Evolutionary conservation across 768 basidiomycete species (phyloP).

Genomic region (Auriscalpium orientale): DNA sequence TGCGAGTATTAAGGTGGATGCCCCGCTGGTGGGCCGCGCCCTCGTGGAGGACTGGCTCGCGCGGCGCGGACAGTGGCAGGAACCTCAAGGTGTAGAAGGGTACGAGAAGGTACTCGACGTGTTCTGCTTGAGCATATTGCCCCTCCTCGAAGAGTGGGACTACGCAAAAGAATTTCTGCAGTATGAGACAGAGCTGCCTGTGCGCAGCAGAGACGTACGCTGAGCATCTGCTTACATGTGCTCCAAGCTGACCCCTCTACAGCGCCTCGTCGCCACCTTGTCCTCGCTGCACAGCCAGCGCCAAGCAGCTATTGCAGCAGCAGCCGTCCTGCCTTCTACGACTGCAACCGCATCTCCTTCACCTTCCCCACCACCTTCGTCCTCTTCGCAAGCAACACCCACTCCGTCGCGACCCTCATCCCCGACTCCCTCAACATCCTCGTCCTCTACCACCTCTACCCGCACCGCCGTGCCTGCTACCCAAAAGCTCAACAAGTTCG

Average conservation of each 20-base stretch:
- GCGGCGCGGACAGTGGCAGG: constrained; percentile 33
- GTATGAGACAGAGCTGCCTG: constrained; percentile 60
- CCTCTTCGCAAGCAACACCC: constrained; percentile 6
- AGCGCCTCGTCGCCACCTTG: constrained; percentile 6
- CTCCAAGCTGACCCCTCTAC: constrained; percentile 11
- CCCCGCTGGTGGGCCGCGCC: constrained; percentile 49
- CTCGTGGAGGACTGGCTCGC: constrained; percentile 80
- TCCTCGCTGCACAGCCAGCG: constrained; percentile 5
- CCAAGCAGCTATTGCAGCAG: not conserved
- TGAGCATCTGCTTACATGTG: too few species aligned
- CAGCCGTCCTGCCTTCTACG: not conserved
- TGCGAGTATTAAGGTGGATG: constrained; percentile 60
- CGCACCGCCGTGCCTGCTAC: constrained; percentile 14
- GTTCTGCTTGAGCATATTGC: constrained; percentile 68
- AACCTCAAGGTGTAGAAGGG: constrained; percentile 35
- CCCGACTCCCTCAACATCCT: constrained; percentile 9
- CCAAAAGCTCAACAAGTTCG: constrained; percentile 1
- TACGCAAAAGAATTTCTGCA: constrained; percentile 70
- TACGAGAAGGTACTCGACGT: constrained; percentile 73
- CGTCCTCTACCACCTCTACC: constrained; percentile 13
- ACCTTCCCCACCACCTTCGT: not conserved
- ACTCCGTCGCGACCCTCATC: constrained; percentile 13
- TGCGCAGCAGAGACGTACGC: constrained; percentile 44
- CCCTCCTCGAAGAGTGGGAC: constrained; percentile 70
- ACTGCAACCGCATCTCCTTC: not conserved